phyloP scores from a whole-genome alignment of 805 yeast genomes.

The Monosporozyma servazzii region DNA sequence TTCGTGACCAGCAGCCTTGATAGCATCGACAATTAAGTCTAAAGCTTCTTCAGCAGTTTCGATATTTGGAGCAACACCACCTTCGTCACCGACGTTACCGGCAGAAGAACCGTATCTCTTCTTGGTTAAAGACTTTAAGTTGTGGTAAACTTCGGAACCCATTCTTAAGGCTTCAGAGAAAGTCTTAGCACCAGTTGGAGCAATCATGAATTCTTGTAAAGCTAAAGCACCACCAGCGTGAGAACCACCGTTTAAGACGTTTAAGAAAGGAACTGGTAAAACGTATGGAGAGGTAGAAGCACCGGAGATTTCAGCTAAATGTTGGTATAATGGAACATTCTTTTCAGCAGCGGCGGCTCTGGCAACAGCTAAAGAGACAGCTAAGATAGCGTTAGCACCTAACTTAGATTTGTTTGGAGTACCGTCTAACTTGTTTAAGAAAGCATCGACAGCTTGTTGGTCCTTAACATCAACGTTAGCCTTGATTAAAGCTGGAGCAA shows the following conservation, averaged over 20 bases:
- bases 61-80: conserved; percentile 99
- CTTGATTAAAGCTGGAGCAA: conserved; percentile 87
- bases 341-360: conserved; percentile 98
- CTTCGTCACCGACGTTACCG: conserved; percentile 99
- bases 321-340: conserved; percentile 86
- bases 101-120: conserved; percentile 96
- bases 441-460: conserved; percentile 81
- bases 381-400: conserved; percentile 98
- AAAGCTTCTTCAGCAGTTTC: conserved; percentile 94
- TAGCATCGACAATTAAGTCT: conserved; percentile 85
- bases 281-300: conserved; percentile 72
- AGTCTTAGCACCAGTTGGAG: conserved; percentile 81
- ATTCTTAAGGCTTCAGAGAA: conserved; percentile 95
- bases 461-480: conserved; percentile 75
- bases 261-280: conserved; percentile 98
- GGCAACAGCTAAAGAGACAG: conserved; percentile 95
- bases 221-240: conserved; percentile 99
- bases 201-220: conserved; percentile 99
- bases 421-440: conserved; percentile 83
- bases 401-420: conserved; percentile 94
- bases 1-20: conserved; percentile 89
- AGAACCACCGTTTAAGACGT: conserved; percentile 98
- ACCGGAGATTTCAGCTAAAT: conserved; percentile 72
- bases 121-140: conserved; percentile 85
- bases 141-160: conserved; percentile 97